These are phyloP conservation scores for Diaporthe nobilis DNA, from an alignment of 2,329 filamentous ascomycete genomes.

Conservation along the genomic window DNA sequence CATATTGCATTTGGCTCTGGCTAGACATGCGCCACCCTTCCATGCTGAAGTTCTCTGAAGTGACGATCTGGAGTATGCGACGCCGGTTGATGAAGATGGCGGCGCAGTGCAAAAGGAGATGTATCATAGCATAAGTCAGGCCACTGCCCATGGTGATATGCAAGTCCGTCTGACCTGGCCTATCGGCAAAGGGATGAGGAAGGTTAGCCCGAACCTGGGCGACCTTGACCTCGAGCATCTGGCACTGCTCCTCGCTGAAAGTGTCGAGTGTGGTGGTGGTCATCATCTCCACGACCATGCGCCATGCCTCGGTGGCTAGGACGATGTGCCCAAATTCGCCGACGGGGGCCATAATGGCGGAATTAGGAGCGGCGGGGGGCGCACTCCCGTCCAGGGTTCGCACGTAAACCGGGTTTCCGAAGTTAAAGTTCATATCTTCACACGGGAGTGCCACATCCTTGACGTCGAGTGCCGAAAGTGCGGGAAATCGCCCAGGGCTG, in stretches of 20 bases:
- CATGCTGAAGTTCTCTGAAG: constrained; percentile 64
- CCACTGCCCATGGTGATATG: constrained; percentile 76
- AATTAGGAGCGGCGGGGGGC: constrained; percentile 56
- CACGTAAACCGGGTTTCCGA: constrained; percentile 71
- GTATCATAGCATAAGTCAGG: constrained; percentile 74
- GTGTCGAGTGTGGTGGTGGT: constrained; percentile 65
- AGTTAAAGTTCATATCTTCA: constrained; percentile 74
- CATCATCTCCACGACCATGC: constrained; percentile 73
- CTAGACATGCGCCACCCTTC: constrained; percentile 67
- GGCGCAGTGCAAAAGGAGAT: constrained; percentile 72
- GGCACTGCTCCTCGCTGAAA: constrained; percentile 69
- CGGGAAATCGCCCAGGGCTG: constrained; percentile 71
- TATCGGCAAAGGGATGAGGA: constrained; percentile 73
- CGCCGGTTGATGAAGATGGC: constrained; percentile 74
- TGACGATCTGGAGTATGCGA: constrained; percentile 70
- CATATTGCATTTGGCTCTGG: constrained; percentile 64
- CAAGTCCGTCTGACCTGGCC: constrained; percentile 72
- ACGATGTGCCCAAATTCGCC: constrained; percentile 75
- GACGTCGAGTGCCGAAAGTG: constrained; percentile 68
- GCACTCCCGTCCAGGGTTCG: constrained; percentile 65
- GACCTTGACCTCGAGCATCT: constrained; percentile 66
- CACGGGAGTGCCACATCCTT: constrained; percentile 71
- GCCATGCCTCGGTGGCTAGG: constrained; percentile 72
- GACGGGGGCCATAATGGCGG: constrained; percentile 62
- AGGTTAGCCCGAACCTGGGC: constrained; percentile 67